Evolutionary conservation across 2,329 filamentous ascomycete genomes (phyloP).

Genomic region (Ambrosiella cleistominuta): DNA sequence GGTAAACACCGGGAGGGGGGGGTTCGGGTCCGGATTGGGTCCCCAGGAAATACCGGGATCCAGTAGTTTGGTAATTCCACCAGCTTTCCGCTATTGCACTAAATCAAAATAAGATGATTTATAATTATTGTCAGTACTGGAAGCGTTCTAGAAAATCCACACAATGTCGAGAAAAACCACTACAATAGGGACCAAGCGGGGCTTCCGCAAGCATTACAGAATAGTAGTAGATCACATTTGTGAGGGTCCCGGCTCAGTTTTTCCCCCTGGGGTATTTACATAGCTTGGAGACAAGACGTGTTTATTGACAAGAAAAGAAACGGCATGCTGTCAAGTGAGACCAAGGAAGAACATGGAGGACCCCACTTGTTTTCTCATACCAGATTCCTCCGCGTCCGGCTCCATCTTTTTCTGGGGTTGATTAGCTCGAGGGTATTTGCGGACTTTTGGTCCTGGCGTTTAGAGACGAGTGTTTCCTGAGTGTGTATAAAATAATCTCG

Average conservation of each 20-base stretch:
- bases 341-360: background rate
- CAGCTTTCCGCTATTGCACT: background rate
- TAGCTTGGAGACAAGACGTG: background rate
- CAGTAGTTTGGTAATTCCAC: background rate
- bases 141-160: background rate
- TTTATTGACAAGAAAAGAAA: background rate
- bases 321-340: background rate
- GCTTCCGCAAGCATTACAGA: no score
- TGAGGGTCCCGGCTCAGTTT: background rate
- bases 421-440: background rate
- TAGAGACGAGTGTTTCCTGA: background rate
- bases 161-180: no score
- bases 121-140: background rate
- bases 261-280: background rate
- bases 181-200: no score
- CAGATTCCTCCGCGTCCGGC: background rate
- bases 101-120: background rate
- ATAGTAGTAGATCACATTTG: no score
- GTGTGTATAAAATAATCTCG: background rate
- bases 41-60: background rate
- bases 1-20: background rate
- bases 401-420: slow-evolving; percentile 9
- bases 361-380: slow-evolving; percentile 4
- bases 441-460: background rate
- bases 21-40: background rate